Evolutionary conservation across 2,329 filamentous ascomycete species (phyloP), one percentile per base, ranked within the genome.

Genomic region (Tolypocladium amazonense): DNA sequence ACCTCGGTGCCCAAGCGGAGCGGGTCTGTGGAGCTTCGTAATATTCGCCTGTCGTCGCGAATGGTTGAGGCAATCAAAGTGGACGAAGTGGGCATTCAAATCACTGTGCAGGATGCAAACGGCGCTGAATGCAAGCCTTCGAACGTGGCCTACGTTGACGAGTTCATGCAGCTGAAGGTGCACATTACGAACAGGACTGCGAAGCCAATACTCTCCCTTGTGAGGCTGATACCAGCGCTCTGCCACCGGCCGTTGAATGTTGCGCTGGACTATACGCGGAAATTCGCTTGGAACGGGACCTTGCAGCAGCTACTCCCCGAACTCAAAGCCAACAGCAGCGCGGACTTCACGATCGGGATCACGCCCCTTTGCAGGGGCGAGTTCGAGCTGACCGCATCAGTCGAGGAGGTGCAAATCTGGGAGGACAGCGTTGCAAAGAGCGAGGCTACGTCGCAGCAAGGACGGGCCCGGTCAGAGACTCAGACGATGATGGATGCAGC

Each of bases 61-160:
- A 95, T 96, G 88, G 86, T 96, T 53, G 89, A 96, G 63, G 87
- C 87, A 0, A 78, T 96, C 68, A 90, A 86, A 70, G 79, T 96
- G 5, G 89, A 94, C 56, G 91, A 96, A 65, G 73, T 96, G 5
- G 86, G 79, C 9, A 85, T 92, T 56, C 78, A 87, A 18, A 78
- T 91, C 18, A 79, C 75, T 0, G 79, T 90, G 35, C 73, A 76
- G 53, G 67, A 71, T 14, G 62, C 62, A 6, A 61, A 69, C 33
- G 67, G 64, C 4, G 59, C 58, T 7, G 66, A 68, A 12, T 62
- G 62, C 1, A 60, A 60, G 0, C 59, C 64, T n/a, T 60, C 61
- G 39, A 64, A 65, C 23, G 63, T 66, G 38, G 72, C 70, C n/a
- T 65, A 73, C 62, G 72, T 76, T 4, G 75, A 78, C 58, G 73